These are phyloP conservation scores for Fusarium siculi DNA, from an alignment of 2,329 filamentous ascomycete genomes.

Conservation along the genomic window DNA sequence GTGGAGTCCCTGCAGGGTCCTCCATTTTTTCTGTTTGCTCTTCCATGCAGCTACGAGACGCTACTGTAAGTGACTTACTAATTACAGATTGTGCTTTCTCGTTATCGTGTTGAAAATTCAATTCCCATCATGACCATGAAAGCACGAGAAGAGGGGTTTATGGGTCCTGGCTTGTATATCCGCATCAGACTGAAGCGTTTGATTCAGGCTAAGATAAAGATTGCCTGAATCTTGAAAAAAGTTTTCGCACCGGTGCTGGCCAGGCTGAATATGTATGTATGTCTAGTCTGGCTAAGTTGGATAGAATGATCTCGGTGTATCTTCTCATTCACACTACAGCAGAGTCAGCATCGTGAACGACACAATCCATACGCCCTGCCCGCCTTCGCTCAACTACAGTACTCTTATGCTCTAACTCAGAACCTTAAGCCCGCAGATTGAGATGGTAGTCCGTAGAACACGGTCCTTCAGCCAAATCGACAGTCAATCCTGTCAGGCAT, in stretches of 20 bases:
- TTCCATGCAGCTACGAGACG: slow-evolving; percentile 22
- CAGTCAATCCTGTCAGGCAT: not conserved
- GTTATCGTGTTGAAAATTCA: slow-evolving; percentile 20
- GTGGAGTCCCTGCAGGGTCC: slow-evolving; percentile 38
- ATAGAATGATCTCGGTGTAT: not conserved
- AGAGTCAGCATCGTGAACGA: not conserved
- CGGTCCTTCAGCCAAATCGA: not conserved
- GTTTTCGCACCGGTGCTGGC: not conserved
- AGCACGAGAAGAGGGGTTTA: slow-evolving; percentile 10
- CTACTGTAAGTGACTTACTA: slow-evolving; percentile 25
- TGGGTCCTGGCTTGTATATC: slow-evolving; percentile 5
- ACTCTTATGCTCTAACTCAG: not conserved
- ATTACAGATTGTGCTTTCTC: slow-evolving; percentile 23
- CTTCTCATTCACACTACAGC: not conserved
- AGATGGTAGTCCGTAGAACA: not conserved
- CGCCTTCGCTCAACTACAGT: not conserved
- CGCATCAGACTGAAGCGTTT: not conserved
- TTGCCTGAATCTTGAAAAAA: not conserved
- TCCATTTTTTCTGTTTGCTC: slow-evolving; percentile 28
- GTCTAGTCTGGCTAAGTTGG: not conserved
- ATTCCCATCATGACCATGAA: slow-evolving; percentile 14
- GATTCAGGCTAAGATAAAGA: not conserved
- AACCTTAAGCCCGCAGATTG: not conserved
- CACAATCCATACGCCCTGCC: not conserved
- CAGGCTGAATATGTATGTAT: not conserved